Conservation (phyloP, 306 rosid genomes). For the Abrus precatorius region DNA sequence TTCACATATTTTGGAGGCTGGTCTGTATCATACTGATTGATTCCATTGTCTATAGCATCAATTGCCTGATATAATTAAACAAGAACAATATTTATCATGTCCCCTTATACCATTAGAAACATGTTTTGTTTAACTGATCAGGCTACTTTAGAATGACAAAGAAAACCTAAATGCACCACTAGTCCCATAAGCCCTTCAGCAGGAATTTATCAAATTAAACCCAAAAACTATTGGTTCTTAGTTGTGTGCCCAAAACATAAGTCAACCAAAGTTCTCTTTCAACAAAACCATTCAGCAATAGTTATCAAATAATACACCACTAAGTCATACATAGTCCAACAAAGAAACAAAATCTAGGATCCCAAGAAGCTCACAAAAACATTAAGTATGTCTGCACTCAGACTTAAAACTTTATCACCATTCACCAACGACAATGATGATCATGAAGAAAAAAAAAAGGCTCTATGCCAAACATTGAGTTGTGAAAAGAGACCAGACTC, state of each 20-base stretch:
- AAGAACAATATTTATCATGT: conserved; percentile 22
- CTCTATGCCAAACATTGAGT: not conserved
- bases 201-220: conserved; percentile 19
- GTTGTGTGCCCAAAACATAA: conserved; percentile 40
- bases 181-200: conserved; percentile 24
- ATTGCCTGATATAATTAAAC: conserved; percentile 73
- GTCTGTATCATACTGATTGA: conserved; percentile 86
- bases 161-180: conserved; percentile 1
- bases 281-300: conserved; percentile 13
- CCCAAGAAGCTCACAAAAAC: not conserved
- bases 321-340: not conserved
- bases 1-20: conserved; percentile 94
- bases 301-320: not conserved
- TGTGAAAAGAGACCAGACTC: not conserved
- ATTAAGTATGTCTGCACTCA: not conserved
- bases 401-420: not conserved
- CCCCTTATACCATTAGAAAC: not conserved
- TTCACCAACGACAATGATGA: not conserved
- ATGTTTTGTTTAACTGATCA: conserved; percentile 17
- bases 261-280: conserved; percentile 10
- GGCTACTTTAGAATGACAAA: conserved; percentile 21
- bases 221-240: conserved; percentile 4
- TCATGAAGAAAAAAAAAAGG: not conserved
- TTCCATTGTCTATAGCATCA: conserved; percentile 97
- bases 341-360: conserved; percentile 8